Conservation (phyloP, 2,329 filamentous ascomycete species). For the Ophiocordyceps polyrhachis-furcata region DNA sequence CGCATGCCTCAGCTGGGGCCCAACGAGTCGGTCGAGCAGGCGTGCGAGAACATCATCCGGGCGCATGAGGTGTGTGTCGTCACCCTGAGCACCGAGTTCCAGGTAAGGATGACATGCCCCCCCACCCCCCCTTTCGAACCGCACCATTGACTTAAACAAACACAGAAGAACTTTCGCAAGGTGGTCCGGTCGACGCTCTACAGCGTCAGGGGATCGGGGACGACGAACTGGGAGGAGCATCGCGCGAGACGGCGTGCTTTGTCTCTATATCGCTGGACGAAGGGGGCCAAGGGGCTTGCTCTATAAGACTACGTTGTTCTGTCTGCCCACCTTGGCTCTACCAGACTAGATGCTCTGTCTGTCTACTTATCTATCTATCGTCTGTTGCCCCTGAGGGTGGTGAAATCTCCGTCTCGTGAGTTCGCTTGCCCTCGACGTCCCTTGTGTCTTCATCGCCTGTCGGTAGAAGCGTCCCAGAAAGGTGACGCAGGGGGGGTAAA, state of each 20-base stretch:
- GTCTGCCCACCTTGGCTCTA: too few relatives aligned
- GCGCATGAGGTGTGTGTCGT: conserved; percentile 32
- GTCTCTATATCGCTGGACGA: conserved; percentile 34
- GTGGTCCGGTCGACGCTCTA: conserved; percentile 30
- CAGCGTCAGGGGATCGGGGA: conserved; percentile 21
- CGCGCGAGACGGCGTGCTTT: conserved; percentile 27
- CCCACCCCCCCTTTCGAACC: too few relatives aligned
- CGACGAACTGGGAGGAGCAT: conserved; percentile 22
- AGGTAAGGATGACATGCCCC: too few relatives aligned
- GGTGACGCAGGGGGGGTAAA: too few relatives aligned
- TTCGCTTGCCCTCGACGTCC: too few relatives aligned
- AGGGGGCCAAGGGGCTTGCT: conserved; percentile 15
- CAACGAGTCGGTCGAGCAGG: conserved; percentile 25
- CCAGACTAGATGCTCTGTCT: too few relatives aligned
- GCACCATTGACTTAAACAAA: too few relatives aligned
- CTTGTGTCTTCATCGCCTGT: too few relatives aligned
- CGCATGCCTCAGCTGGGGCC: conserved; percentile 26
- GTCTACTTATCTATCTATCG: too few relatives aligned
- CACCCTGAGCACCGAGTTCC: conserved; percentile 29
- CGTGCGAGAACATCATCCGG: conserved; percentile 29
- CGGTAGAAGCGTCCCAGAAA: too few relatives aligned
- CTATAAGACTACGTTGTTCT: conserved; percentile 6
- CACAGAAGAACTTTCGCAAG: conserved; percentile 33
- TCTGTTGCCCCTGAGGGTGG: too few relatives aligned
- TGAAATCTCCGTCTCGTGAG: too few relatives aligned